Conservation (phyloP, 1,139 yeast species). For the Geotrichum phurueaensis region DNA sequence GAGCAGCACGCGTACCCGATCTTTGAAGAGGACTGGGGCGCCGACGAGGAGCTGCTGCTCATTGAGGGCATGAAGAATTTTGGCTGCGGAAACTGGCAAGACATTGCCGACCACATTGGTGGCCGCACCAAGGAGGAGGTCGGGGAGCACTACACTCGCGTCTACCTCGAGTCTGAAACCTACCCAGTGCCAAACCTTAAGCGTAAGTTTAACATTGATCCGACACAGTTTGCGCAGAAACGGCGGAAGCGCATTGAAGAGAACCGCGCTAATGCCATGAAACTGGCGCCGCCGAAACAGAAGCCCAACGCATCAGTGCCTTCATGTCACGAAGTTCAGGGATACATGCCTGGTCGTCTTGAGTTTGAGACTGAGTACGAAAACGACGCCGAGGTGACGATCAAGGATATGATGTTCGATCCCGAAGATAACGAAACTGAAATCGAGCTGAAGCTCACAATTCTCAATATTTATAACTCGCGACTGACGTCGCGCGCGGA, state of each 20-base stretch:
- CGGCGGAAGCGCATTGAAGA: conserved; percentile 68
- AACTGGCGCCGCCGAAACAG: conserved; percentile 58
- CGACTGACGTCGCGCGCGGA: conserved; percentile 89
- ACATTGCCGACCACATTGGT: conserved; percentile 90
- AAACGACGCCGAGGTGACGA: conserved; percentile 90
- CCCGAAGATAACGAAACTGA: conserved; percentile 87
- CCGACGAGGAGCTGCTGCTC: conserved; percentile 86
- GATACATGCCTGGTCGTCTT: conserved; percentile 96
- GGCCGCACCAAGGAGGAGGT: conserved; percentile 93
- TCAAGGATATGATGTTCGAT: conserved; percentile 92
- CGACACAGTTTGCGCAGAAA: conserved; percentile 61
- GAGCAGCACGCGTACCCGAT: conserved; percentile 96
- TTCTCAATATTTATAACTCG: conserved; percentile 78
- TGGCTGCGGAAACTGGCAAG: conserved; percentile 98
- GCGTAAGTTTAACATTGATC: conserved; percentile 59
- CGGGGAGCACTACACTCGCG: conserved; percentile 66
- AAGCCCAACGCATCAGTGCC: conserved; percentile 75
- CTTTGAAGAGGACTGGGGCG: conserved; percentile 91
- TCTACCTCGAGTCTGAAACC: conserved; percentile 76
- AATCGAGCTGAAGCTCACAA: conserved; percentile 76
- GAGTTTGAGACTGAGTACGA: conserved; percentile 96
- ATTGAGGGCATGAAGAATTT: conserved; percentile 72
- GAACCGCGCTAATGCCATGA: conserved; percentile 53
- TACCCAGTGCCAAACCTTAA: conserved; percentile 74
- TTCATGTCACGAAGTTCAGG: conserved; percentile 92